Evolutionary conservation across 2,329 filamentous ascomycete genomes (phyloP).

Genomic region (Trichoderma polysporum): DNA sequence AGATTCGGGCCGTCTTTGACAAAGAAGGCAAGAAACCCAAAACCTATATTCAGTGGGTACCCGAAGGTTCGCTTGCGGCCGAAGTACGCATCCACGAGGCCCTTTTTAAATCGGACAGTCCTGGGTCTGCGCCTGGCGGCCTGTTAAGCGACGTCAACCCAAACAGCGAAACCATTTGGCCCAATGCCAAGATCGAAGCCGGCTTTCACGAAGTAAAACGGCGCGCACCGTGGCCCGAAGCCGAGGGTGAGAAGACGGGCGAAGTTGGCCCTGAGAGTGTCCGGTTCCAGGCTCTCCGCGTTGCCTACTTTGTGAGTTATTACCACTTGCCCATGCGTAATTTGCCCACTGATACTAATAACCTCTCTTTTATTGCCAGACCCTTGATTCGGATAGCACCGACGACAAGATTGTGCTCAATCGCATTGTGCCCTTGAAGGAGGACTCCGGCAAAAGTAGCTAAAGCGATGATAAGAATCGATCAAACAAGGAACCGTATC

Average conservation of each 20-base stretch:
- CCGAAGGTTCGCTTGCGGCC: conserved; percentile 62
- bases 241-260: conserved; percentile 56
- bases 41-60: conserved; percentile 82
- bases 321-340: background rate
- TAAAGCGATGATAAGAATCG: background rate
- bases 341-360: background rate
- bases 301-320: conserved; percentile 68
- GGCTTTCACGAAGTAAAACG: conserved; percentile 72
- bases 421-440: conserved; percentile 83
- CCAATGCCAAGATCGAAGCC: conserved; percentile 71
- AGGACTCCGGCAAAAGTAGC: conserved; percentile 49
- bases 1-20: conserved; percentile 62
- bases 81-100: conserved; percentile 74
- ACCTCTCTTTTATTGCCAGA: conserved; percentile 35
- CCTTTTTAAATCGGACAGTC: conserved; percentile 80
- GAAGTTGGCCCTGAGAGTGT: conserved; percentile 64
- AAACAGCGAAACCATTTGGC: conserved; percentile 71
- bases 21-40: conserved; percentile 70
- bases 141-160: conserved; percentile 80
- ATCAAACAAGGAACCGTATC: background rate
- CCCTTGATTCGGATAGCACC: conserved; percentile 71
- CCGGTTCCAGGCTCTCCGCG: conserved; percentile 82
- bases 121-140: conserved; percentile 70
- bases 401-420: conserved; percentile 77
- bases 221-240: conserved; percentile 77